A percentile compares a stretch with the other conserved stretches of the same genome.
Conservation (phyloP, 805 yeast genomes). For the Pachysolen tannophilus region DNA sequence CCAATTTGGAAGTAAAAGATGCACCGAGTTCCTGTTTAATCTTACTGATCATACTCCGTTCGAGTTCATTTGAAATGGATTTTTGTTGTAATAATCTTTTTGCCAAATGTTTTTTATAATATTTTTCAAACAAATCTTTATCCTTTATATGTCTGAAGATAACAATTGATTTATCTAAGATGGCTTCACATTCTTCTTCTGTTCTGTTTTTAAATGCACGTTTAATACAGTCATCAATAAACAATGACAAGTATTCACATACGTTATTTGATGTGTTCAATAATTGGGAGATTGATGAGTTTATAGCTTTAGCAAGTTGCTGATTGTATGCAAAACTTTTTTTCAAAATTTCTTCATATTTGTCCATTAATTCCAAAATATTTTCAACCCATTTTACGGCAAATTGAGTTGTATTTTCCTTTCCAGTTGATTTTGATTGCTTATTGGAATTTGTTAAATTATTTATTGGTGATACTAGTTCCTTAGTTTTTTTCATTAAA, state of each 20-base stretch:
- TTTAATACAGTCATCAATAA: constrained; percentile 49
- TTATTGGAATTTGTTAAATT: constrained; percentile 5
- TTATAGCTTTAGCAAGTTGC: constrained; percentile 44
- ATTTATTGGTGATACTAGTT: constrained; percentile 14
- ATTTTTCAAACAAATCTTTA: constrained; percentile 79
- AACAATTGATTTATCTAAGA: constrained; percentile 46
- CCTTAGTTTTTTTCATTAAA: constrained; percentile 21
- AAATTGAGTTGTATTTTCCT: constrained; percentile 35
- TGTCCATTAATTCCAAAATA: constrained; percentile 42
- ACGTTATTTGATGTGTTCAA: constrained; percentile 41
- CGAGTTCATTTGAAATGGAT: constrained; percentile 48
- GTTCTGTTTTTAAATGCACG: constrained; percentile 38
- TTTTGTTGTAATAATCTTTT: constrained; percentile 55
- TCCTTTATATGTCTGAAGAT: constrained; percentile 67
- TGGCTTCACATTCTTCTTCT: constrained; percentile 35
- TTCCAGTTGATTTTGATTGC: constrained; percentile 13
- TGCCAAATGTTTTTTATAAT: constrained; percentile 81
- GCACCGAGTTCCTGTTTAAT: constrained; percentile 74
- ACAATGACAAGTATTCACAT: constrained; percentile 50
- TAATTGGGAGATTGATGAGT: constrained; percentile 53
- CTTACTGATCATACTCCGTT: constrained; percentile 57
- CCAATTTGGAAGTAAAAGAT: constrained; percentile 68
- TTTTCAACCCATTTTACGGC: constrained; percentile 66
- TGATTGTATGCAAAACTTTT: constrained; percentile 42
- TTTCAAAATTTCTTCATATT: constrained; percentile 39